These are phyloP conservation scores for Colletotrichum destructivum DNA, from an alignment of 2,329 filamentous ascomycete species.

Conservation along the genomic window DNA sequence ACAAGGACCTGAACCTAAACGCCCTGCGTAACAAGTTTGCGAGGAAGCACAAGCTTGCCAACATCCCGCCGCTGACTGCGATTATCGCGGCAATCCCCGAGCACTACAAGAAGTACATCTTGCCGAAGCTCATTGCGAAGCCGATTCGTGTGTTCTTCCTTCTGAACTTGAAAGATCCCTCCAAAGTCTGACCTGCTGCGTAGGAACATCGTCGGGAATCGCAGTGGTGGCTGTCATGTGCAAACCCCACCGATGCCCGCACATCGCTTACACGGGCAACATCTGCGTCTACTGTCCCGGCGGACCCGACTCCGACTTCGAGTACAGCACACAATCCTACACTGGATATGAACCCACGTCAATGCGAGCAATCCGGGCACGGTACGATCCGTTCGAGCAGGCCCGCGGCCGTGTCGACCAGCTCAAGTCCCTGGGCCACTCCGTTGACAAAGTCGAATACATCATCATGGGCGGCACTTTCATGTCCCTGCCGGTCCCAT, in stretches of 20 bases:
- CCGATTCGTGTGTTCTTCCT: conserved; percentile 79
- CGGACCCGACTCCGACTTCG: conserved; percentile 97
- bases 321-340: conserved; percentile 99
- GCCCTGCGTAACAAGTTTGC: conserved; percentile 86
- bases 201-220: conserved; percentile 94
- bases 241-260: conserved; percentile 97
- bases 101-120: conserved; percentile 99
- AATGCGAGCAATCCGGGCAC: conserved; percentile 96
- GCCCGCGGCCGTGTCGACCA: conserved; percentile 96
- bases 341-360: conserved; percentile 98
- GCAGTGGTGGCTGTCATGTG: conserved; percentile 99
- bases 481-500: conserved; percentile 93
- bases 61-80: conserved; percentile 91
- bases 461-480: conserved; percentile 99
- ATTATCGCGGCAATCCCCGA: conserved; percentile 99
- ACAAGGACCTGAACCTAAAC: conserved; percentile 94
- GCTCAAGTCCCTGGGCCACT: conserved; percentile 94
- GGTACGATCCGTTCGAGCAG: conserved; percentile 98
- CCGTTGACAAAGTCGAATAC: conserved; percentile 99
- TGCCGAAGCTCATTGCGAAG: conserved; percentile 96
- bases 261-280: conserved; percentile 98
- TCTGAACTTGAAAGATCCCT: fast-evolving
- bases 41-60: conserved; percentile 92
- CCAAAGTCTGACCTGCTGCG: not conserved
- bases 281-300: conserved; percentile 99